These are phyloP conservation scores for Chrysoporthe austroafricana DNA, from an alignment of 2,329 filamentous ascomycete genomes.

Conservation along the genomic window DNA sequence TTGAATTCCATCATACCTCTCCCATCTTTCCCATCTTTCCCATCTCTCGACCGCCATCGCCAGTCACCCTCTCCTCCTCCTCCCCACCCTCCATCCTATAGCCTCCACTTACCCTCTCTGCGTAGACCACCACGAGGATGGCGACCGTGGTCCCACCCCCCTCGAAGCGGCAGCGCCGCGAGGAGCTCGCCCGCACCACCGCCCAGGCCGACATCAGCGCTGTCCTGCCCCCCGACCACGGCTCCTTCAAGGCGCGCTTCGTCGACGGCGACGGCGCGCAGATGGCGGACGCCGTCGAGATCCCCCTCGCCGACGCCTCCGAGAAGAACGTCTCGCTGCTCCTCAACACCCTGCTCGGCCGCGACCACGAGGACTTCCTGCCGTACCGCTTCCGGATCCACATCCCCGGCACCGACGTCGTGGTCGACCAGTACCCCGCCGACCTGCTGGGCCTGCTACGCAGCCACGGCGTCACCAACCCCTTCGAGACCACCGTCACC, in stretches of 20 bases:
- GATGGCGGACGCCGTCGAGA: constrained; percentile 69
- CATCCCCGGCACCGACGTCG: constrained; percentile 55
- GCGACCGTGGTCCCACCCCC: constrained; percentile 42
- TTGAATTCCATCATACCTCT: not conserved
- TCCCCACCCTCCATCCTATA: not conserved
- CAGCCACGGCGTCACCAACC: constrained; percentile 60
- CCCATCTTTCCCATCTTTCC: too few relatives aligned
- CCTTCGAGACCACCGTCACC: constrained; percentile 55
- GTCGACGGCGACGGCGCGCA: constrained; percentile 78
- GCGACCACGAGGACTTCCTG: constrained; percentile 62
- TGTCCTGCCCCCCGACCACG: constrained; percentile 69
- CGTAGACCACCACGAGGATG: constrained; percentile 31
- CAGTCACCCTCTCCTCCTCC: not conserved
- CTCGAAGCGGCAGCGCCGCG: constrained; percentile 79
- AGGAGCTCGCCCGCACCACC: constrained; percentile 70
- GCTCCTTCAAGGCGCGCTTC: constrained; percentile 85
- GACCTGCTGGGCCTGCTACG: constrained; percentile 59
- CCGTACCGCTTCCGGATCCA: constrained; percentile 66
- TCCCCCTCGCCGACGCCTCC: constrained; percentile 81
- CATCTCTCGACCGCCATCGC: not conserved
- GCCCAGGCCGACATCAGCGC: constrained; percentile 76
- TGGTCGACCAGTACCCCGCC: constrained; percentile 60
- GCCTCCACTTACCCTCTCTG: not conserved
- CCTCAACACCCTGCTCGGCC: constrained; percentile 77
- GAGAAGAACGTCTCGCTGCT: constrained; percentile 89